These are phyloP conservation scores for Chaetomium olivaceum DNA, from an alignment of 2,329 filamentous ascomycete species.

Conservation along the genomic window DNA sequence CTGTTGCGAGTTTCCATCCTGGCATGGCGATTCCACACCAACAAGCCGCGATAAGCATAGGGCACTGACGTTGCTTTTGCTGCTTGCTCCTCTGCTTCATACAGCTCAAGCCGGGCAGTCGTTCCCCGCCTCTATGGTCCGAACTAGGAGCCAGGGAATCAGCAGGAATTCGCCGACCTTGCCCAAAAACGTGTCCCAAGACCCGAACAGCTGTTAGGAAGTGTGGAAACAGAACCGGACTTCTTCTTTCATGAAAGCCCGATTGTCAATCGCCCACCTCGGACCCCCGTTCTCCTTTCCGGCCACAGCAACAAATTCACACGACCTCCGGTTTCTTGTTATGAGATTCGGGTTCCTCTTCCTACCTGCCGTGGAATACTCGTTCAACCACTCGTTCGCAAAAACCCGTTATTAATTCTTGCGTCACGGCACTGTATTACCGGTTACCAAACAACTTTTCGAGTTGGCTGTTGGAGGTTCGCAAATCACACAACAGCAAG, in stretches of 20 bases:
- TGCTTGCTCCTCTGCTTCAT: neutral
- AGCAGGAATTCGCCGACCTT: neutral
- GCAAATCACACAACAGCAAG: neutral
- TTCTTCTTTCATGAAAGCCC: neutral
- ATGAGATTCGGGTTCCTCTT: conserved; percentile 17
- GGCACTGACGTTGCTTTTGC: conserved; percentile 16
- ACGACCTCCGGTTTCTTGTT: neutral
- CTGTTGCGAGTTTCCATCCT: neutral
- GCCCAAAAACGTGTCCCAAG: neutral
- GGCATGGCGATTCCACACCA: conserved; percentile 6
- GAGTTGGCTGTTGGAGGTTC: neutral
- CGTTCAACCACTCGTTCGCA: conserved; percentile 20
- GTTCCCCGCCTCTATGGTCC: neutral
- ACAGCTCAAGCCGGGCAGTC: neutral
- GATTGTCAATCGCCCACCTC: neutral
- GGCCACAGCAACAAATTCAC: conserved; percentile 7
- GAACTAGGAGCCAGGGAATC: neutral
- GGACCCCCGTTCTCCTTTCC: conserved; percentile 14
- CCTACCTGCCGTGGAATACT: conserved; percentile 21
- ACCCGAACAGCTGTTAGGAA: neutral
- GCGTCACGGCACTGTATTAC: conserved; percentile 24
- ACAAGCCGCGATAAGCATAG: conserved; percentile 15
- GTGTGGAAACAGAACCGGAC: neutral
- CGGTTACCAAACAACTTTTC: neutral
- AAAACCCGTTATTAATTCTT: conserved; percentile 14